These are phyloP conservation scores for Backusella westeae DNA, from an alignment of 192 early-diverging fungal species.

Conservation along the genomic window DNA sequence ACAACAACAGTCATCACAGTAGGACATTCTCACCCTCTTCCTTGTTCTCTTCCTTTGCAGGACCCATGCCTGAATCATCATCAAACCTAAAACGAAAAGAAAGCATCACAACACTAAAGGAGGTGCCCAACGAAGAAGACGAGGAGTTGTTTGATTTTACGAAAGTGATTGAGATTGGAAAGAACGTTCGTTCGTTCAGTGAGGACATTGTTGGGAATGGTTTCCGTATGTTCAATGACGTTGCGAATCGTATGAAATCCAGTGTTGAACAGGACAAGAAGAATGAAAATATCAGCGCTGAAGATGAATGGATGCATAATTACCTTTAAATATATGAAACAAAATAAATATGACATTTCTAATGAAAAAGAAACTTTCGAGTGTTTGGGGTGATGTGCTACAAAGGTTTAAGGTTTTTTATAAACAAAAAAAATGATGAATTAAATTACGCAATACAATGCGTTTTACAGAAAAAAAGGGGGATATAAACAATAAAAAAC, in stretches of 20 bases:
- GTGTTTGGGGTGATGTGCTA: not conserved
- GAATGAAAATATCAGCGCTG: not conserved
- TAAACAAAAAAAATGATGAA: not conserved
- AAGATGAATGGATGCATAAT: constrained; percentile 1
- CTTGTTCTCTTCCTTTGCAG: constrained; percentile 27
- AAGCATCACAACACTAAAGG: not conserved
- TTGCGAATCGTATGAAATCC: constrained; percentile 21
- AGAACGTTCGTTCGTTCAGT: constrained; percentile 21
- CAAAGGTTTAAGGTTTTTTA: not conserved
- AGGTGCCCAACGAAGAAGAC: constrained; percentile 2
- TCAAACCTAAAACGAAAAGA: not conserved
- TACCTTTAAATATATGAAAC: not conserved
- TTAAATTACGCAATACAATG: not conserved
- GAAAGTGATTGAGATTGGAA: constrained; percentile 34
- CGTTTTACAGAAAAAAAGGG: too few species aligned
- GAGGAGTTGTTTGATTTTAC: constrained; percentile 33
- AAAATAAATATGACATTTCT: too few species aligned
- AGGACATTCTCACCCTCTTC: constrained; percentile 22
- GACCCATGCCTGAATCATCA: constrained; percentile 1
- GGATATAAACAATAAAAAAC: too few species aligned
- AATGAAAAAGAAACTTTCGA: not conserved
- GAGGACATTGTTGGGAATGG: constrained; percentile 30
- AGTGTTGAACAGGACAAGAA: not conserved
- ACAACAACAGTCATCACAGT: not conserved
- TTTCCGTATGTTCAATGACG: constrained; percentile 29